A percentile compares a stretch with the other conserved stretches of the same genome.
phyloP scores from a whole-genome alignment of 345 rosid species.

The Diplotaxis tenuifolia region DNA sequence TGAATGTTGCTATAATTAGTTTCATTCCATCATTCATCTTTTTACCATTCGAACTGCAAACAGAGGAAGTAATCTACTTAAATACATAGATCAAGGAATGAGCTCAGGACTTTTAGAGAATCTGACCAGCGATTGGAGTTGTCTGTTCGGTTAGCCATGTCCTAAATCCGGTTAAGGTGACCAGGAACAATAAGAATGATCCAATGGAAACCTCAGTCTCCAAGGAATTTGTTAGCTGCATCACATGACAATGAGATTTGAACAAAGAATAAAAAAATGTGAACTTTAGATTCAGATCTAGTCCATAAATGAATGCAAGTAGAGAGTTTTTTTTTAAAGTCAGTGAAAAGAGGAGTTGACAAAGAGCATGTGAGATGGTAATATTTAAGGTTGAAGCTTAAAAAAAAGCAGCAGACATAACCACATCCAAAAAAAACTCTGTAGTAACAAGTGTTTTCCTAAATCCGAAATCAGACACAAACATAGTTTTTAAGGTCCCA shows the following conservation, averaged over 20 bases:
- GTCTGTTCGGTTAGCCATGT: conserved; percentile 37
- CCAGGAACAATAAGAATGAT: conserved; percentile 16
- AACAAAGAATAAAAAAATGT: background rate
- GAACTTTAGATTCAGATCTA: conserved; percentile 27
- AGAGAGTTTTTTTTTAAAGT: too few relatives aligned
- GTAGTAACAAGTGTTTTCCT: background rate
- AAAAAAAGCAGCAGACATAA: conserved; percentile 12
- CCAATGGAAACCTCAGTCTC: conserved; percentile 16
- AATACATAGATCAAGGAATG: background rate
- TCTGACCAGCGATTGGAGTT: conserved; percentile 31
- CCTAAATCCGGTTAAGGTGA: conserved; percentile 22
- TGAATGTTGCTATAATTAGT: conserved; percentile 58
- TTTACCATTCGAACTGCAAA: conserved; percentile 55
- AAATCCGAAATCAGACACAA: background rate
- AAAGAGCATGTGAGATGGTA: background rate
- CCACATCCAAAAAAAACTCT: background rate
- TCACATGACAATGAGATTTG: conserved; percentile 12
- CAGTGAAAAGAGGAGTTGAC: background rate
- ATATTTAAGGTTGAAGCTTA: conserved; percentile 6
- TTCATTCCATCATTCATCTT: conserved; percentile 71
- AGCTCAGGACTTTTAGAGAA: background rate
- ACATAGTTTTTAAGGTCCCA: background rate
- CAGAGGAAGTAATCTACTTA: background rate
- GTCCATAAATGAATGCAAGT: background rate
- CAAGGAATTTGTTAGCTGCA: conserved; percentile 19